Evolutionary conservation across 2,329 filamentous ascomycete genomes (phyloP), one percentile per base, ranked within the genome.

Genomic region (Arthrobotrys entomopaga): DNA sequence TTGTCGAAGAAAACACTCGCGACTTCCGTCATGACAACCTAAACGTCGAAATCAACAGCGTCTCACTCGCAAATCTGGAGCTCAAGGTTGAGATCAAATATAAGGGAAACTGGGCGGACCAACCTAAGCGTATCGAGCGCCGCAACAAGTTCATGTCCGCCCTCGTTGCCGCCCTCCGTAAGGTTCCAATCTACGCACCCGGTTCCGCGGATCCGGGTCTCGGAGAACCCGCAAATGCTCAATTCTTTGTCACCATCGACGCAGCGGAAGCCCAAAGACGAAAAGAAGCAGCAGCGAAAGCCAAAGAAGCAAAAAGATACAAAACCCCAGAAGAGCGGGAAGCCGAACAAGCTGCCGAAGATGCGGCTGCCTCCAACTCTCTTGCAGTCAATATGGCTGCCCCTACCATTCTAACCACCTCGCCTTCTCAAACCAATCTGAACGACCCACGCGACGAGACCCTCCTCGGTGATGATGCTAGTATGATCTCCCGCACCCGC

Each of bases 61-160:
- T 98, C 38, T 90, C 93, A 79, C 88, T 96, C 84, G 91, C 96
- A 82, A 97, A 97, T 83, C 85, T 98, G 58, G 87, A 91, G 78
- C 87, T 99, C 65, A 88, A 89, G 78, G 85, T 97, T 43, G 89
- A 91, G 78, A 72, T 64, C 22, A 53, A 58, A 56, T 65, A 65
- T 38, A 65, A 77, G 59, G 92, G 90, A 69, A 95, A 94, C 83
- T 94, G 91, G 91, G 93, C 46, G 15, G 71, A 75, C 19, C 61
- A 75, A 57, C 65, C 71, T 11, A 75, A 75, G 53, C 64, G 71
- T 7, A 57, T 77, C 15, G 76, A 78, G 40, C 76, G 78, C 43
- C 89, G 94, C 74, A 96, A 91, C 81, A 98, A 97, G 82, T 98
- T 99, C 83, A 96, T 98, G 89, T 97, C 93, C 80, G 95, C 95